A percentile compares a stretch with the other conserved stretches of the same genome.
These are phyloP conservation scores for Fragaria iinumae DNA, from an alignment of 306 rosid genomes.

Conservation along the genomic window DNA sequence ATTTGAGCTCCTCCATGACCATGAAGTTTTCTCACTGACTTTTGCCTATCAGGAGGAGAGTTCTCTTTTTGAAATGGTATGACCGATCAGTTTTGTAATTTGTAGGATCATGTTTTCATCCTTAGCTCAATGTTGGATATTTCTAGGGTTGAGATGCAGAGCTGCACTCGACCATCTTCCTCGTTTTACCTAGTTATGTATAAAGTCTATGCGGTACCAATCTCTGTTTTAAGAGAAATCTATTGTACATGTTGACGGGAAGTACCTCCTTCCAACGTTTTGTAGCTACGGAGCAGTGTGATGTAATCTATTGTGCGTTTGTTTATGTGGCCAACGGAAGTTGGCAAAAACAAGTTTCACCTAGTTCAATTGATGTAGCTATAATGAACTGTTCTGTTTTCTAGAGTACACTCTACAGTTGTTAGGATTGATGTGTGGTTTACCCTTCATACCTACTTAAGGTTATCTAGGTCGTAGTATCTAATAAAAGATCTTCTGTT, in stretches of 20 bases:
- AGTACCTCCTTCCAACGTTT: constrained; percentile 13
- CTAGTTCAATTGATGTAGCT: background rate
- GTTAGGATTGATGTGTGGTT: background rate
- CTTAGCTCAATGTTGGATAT: constrained; percentile 20
- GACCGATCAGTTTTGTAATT: constrained; percentile 77
- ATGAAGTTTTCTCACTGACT: constrained; percentile 31
- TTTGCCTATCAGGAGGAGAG: constrained; percentile 43
- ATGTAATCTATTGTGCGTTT: background rate
- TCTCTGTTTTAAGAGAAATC: constrained; percentile 36
- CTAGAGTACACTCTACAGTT: background rate
- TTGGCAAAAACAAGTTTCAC: constrained; percentile 5
- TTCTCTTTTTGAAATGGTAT: constrained; percentile 46
- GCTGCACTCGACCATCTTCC: constrained; percentile 42
- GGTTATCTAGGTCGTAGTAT: background rate
- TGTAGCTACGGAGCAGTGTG: constrained; percentile 3
- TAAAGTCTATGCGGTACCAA: constrained; percentile 32
- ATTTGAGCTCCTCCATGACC: constrained; percentile 31
- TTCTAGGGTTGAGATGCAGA: constrained; percentile 24
- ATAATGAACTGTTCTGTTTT: background rate
- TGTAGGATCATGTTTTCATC: constrained; percentile 42
- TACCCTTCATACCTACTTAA: background rate
- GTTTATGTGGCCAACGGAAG: background rate
- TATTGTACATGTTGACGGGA: constrained; percentile 34
- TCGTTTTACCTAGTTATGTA: constrained; percentile 24
- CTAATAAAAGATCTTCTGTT: background rate